Evolutionary conservation across 257 asterid species (phyloP).

Genomic region (Leptodermis oblonga): DNA sequence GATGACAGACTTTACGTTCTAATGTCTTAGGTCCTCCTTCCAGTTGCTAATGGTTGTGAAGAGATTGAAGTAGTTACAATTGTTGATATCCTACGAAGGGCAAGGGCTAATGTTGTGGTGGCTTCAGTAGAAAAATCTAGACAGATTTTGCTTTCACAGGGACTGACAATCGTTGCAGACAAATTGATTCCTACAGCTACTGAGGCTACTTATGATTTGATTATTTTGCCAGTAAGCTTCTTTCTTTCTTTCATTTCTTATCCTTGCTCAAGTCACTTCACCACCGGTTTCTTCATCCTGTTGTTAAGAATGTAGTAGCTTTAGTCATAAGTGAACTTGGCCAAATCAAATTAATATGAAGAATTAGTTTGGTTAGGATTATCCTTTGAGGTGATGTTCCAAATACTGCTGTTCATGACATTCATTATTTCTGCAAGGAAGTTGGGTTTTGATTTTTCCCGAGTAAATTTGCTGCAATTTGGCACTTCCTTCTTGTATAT

Average conservation of each 20-base stretch:
- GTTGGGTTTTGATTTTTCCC: neutral
- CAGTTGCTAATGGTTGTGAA: constrained; percentile 87
- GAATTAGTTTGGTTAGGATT: neutral
- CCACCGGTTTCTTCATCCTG: neutral
- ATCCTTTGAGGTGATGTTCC: neutral
- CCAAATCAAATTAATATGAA: neutral
- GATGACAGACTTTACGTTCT: neutral
- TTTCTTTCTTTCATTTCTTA: neutral
- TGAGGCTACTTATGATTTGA: constrained; percentile 64
- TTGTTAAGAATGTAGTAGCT: neutral
- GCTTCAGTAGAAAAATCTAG: constrained; percentile 73
- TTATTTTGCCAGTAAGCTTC: constrained; percentile 61
- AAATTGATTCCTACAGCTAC: constrained; percentile 49
- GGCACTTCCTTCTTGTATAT: neutral
- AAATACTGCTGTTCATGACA: neutral
- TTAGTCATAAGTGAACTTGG: neutral
- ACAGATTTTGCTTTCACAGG: constrained; percentile 49
- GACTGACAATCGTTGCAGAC: constrained; percentile 71
- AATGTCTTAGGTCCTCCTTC: constrained; percentile 65
- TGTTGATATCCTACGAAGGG: constrained; percentile 74
- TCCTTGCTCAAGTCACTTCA: neutral
- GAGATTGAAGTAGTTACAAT: constrained; percentile 76
- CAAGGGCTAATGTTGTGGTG: constrained; percentile 62
- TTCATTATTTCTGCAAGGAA: neutral
- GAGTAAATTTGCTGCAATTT: neutral